Conservation (phyloP, 495 filamentous ascomycete species). For the Amphirosellinia nigrospora region DNA sequence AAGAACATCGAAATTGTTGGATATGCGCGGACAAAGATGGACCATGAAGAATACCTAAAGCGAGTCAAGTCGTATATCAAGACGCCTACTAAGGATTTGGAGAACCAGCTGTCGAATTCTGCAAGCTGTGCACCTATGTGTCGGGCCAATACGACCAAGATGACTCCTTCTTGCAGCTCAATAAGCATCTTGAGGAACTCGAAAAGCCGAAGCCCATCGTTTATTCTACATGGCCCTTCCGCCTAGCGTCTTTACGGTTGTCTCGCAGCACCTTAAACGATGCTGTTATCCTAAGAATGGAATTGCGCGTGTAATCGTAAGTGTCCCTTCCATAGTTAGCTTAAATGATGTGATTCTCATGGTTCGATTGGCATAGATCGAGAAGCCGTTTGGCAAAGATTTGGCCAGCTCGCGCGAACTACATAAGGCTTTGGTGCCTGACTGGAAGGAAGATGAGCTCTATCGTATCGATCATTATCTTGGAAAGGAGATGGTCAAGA, state of each 20-base stretch:
- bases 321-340: constrained; percentile 31
- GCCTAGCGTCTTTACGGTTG: constrained; percentile 95
- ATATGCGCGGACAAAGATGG: constrained; percentile 99
- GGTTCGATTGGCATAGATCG: constrained; percentile 65
- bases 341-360: constrained; percentile 14
- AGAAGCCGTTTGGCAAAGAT: constrained; percentile 99
- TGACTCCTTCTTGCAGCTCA: constrained; percentile 88
- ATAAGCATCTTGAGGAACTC: constrained; percentile 86
- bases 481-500: constrained; percentile 99
- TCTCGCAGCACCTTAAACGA: constrained; percentile 94
- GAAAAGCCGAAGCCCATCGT: constrained; percentile 87
- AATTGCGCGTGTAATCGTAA: constrained; percentile 91
- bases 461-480: constrained; percentile 99
- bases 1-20: constrained; percentile 97
- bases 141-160: constrained; percentile 98
- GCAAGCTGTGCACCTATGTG: constrained; percentile 85
- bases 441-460: constrained; percentile 99
- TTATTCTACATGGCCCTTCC: constrained; percentile 99
- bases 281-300: constrained; percentile 93
- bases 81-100: constrained; percentile 95
- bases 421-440: constrained; percentile 91
- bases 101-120: constrained; percentile 92
- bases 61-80: constrained; percentile 98
- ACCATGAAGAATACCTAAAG: constrained; percentile 90
- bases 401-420: constrained; percentile 91